phyloP scores from a whole-genome alignment of 1,139 yeast genomes.

The Candida sanyaensis region DNA sequence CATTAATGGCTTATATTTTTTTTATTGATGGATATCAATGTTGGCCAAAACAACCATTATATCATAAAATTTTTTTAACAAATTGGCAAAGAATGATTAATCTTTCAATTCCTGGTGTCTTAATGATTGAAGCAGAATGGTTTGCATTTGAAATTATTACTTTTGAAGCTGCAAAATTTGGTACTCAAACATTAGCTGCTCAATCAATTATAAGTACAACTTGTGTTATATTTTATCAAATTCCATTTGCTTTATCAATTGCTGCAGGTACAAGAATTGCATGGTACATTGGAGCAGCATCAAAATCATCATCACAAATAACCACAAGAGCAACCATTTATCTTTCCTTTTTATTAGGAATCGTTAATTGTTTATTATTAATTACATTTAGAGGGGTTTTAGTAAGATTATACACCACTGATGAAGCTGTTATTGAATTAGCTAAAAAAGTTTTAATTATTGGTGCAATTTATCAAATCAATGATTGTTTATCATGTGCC shows the following conservation, averaged over 20 bases:
- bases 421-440: conserved; percentile 45
- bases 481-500: conserved; percentile 55
- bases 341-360: conserved; percentile 46
- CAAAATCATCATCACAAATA: conserved; percentile 48
- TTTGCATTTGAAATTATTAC: conserved; percentile 67
- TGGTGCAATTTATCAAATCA: conserved; percentile 60
- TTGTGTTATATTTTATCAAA: conserved; percentile 67
- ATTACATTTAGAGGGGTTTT: conserved; percentile 39
- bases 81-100: conserved; percentile 56
- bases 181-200: conserved; percentile 69
- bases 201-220: conserved; percentile 73
- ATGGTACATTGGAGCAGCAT: conserved; percentile 74
- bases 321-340: conserved; percentile 44
- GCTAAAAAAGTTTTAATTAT: conserved; percentile 55
- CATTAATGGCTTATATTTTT: conserved; percentile 47
- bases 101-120: conserved; percentile 60
- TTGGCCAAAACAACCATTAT: conserved; percentile 52
- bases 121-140: conserved; percentile 72
- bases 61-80: conserved; percentile 36
- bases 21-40: conserved; percentile 56
- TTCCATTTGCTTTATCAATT: conserved; percentile 74
- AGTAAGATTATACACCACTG: conserved; percentile 53
- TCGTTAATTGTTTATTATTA: conserved; percentile 37
- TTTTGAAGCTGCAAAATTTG: conserved; percentile 60
- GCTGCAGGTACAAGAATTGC: conserved; percentile 79